Conservation (phyloP, 2,329 filamentous ascomycete species). For the Neonectria coccinea region DNA sequence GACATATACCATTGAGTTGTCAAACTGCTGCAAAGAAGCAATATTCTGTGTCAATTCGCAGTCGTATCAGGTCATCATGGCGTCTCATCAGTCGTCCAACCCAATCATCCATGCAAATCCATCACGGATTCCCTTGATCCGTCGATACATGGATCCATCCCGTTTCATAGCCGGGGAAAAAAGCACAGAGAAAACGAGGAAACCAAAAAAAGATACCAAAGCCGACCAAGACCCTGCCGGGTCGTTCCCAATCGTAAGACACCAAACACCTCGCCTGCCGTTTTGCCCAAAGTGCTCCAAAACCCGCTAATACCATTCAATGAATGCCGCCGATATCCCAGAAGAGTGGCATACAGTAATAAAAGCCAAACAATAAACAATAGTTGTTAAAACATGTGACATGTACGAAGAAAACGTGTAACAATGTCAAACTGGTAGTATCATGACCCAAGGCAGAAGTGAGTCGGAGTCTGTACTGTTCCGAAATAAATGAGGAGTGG, state of each 20-base stretch:
- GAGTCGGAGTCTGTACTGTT: slow-evolving; percentile 16
- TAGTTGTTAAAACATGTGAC: slow-evolving; percentile 36
- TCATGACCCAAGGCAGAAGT: slow-evolving; percentile 22
- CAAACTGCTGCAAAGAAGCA: slow-evolving; percentile 27
- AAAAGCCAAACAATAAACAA: slow-evolving; percentile 19
- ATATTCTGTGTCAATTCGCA: slow-evolving; percentile 36
- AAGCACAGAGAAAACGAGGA: slow-evolving; percentile 8
- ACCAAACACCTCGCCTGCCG: slow-evolving; percentile 33
- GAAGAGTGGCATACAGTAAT: not conserved
- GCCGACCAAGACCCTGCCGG: slow-evolving; percentile 14
- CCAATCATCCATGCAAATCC: slow-evolving; percentile 26
- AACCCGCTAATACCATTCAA: slow-evolving; percentile 23
- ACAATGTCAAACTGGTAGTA: slow-evolving; percentile 25
- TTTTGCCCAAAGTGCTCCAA: slow-evolving; percentile 20
- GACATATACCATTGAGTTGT: slow-evolving; percentile 33
- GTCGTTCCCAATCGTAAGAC: slow-evolving; percentile 24
- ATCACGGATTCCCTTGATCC: slow-evolving; percentile 27
- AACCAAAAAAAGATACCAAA: slow-evolving; percentile 14
- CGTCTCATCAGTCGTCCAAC: slow-evolving; percentile 38
- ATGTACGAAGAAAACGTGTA: slow-evolving; percentile 18
- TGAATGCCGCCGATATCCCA: slow-evolving; percentile 1
- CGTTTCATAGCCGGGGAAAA: slow-evolving; percentile 32
- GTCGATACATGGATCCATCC: slow-evolving; percentile 31
- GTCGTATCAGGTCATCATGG: slow-evolving; percentile 41
- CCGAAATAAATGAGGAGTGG: slow-evolving; percentile 11